These are phyloP conservation scores for Ceratocystis cacaofunesta DNA, from an alignment of 2,329 filamentous ascomycete species.

Conservation along the genomic window DNA sequence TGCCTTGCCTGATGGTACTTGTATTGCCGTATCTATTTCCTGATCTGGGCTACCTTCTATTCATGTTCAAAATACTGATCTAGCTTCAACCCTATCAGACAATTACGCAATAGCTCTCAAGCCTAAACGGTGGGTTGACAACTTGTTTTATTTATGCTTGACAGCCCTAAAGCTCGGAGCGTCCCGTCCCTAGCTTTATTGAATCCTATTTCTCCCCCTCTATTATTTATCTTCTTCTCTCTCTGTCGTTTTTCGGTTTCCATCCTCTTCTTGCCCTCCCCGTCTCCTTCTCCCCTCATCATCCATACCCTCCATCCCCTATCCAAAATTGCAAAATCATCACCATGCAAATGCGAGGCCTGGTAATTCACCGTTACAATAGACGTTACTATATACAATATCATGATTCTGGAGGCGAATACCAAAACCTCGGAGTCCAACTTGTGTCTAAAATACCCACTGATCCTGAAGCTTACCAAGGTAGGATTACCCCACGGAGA, in stretches of 20 bases:
- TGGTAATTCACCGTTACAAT: background rate
- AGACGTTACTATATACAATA: background rate
- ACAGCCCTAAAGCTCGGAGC: no score
- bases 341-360: background rate
- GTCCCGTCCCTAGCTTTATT: no score
- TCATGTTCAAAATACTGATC: no score
- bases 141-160: no score
- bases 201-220: no score
- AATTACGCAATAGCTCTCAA: no score
- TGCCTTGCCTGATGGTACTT: no score
- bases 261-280: background rate
- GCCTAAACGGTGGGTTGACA: no score
- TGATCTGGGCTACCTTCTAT: no score
- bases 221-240: background rate
- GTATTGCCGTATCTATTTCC: no score
- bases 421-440: background rate
- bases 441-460: background rate
- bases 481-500: background rate
- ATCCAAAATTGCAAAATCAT: no score
- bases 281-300: background rate
- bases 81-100: no score
- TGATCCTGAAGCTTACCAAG: background rate
- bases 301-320: background rate
- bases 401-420: background rate
- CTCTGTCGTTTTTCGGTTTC: background rate